A percentile compares a stretch with the other conserved stretches of the same genome.
Conservation (phyloP, 345 rosid species). For the Noccaea bulbosa region DNA sequence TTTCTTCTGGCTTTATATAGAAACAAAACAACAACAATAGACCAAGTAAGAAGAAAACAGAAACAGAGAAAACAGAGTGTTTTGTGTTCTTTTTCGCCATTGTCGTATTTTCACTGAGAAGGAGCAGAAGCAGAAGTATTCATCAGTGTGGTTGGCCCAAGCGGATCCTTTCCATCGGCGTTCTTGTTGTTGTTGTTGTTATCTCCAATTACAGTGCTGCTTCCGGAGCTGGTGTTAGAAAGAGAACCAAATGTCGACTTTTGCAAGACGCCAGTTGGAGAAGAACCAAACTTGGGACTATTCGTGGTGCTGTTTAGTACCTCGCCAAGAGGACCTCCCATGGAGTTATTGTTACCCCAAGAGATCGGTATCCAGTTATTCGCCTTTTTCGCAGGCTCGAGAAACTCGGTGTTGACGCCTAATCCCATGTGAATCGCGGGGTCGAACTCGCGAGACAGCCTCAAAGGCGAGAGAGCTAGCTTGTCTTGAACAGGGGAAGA, state of each 20-base stretch:
- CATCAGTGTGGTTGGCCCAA: slow-evolving; percentile 29
- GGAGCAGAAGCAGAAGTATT: slow-evolving; percentile 36
- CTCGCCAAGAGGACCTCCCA: slow-evolving; percentile 78
- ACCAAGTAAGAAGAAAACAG: slow-evolving; percentile 14
- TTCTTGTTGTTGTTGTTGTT: slow-evolving; percentile 49
- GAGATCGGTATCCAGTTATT: slow-evolving; percentile 54
- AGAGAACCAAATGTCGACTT: slow-evolving; percentile 67
- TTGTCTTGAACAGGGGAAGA: slow-evolving; percentile 52
- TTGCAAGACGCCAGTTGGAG: slow-evolving; percentile 84
- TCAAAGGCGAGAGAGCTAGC: slow-evolving; percentile 54
- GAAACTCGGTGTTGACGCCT: slow-evolving; percentile 41
- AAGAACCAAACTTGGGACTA: slow-evolving; percentile 60
- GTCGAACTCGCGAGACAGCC: slow-evolving; percentile 58
- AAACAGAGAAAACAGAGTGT: slow-evolving; percentile 31
- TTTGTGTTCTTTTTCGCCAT: slow-evolving; percentile 21
- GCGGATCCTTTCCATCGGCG: slow-evolving; percentile 41
- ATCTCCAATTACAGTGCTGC: slow-evolving; percentile 53
- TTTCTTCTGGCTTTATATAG: slow-evolving; percentile 42
- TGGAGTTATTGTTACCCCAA: slow-evolving; percentile 54
- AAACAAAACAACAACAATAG: slow-evolving; percentile 30
- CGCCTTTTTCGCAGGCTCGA: slow-evolving; percentile 38
- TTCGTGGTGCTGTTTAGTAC: slow-evolving; percentile 51
- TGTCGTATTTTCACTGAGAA: slow-evolving; percentile 21
- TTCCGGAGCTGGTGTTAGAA: slow-evolving; percentile 85
- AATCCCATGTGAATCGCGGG: slow-evolving; percentile 50